These are phyloP conservation scores for Alternaria alternata DNA, from an alignment of 2,329 filamentous ascomycete species.

Conservation along the genomic window DNA sequence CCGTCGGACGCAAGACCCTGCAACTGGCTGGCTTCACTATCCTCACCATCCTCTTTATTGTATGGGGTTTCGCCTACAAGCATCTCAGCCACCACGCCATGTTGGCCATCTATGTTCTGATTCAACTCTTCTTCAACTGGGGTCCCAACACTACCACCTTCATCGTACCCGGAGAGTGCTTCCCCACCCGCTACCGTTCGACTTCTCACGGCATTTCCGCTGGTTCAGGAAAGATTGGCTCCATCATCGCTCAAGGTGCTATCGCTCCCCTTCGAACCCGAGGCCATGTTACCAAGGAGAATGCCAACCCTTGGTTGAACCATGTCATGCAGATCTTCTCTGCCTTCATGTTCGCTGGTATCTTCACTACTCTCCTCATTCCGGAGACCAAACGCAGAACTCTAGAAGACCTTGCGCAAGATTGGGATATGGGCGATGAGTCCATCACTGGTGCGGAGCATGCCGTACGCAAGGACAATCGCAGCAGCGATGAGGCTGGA, in stretches of 20 bases:
- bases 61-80: constrained; percentile 48
- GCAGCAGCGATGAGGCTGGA: constrained; percentile 31
- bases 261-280: constrained; percentile 60
- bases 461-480: constrained; percentile 25
- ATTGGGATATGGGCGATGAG: constrained; percentile 48
- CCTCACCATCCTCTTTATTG: constrained; percentile 46
- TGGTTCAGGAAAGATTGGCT: constrained; percentile 58
- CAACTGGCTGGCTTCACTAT: constrained; percentile 45
- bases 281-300: constrained; percentile 52
- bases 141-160: constrained; percentile 60
- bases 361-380: constrained; percentile 72
- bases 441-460: constrained; percentile 39
- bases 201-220: constrained; percentile 61
- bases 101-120: constrained; percentile 58
- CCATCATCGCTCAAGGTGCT: constrained; percentile 59
- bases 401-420: constrained; percentile 70
- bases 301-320: constrained; percentile 70
- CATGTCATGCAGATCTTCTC: constrained; percentile 81
- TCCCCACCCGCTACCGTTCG: constrained; percentile 59
- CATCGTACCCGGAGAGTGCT: constrained; percentile 61
- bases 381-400: constrained; percentile 81
- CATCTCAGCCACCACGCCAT: constrained; percentile 50
- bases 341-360: constrained; percentile 79
- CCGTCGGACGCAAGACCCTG: constrained; percentile 64
- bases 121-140: constrained; percentile 63